phyloP scores from a whole-genome alignment of 352 stramenopile species.

The Stephanocyclus meneghinianus region DNA sequence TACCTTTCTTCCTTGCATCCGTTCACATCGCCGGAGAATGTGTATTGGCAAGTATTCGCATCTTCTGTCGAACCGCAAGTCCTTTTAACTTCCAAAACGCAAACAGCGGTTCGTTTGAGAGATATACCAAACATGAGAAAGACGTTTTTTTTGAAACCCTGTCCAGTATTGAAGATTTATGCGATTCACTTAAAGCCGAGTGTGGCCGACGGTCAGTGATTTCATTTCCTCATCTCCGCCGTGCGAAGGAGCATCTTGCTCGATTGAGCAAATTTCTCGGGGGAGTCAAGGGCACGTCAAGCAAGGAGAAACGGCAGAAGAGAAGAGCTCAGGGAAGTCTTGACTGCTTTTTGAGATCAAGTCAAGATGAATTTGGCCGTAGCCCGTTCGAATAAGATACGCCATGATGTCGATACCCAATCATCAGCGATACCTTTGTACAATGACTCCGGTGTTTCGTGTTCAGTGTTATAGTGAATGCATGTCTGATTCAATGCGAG shows the following conservation, averaged over 20 bases:
- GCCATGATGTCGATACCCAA: too few species aligned
- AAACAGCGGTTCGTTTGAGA: slow-evolving; percentile 1
- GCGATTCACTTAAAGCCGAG: slow-evolving; percentile 35
- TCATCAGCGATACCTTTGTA: too few species aligned
- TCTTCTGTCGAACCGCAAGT: slow-evolving; percentile 18
- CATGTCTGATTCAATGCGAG: too few species aligned
- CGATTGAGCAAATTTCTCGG: slow-evolving; percentile 28
- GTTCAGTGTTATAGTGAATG: too few species aligned
- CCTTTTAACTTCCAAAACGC: not conserved
- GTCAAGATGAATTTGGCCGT: slow-evolving; percentile 7
- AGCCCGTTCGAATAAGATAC: not conserved
- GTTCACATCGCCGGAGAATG: slow-evolving; percentile 40
- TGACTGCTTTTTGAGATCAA: slow-evolving; percentile 21
- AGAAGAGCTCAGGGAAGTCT: slow-evolving; percentile 43
- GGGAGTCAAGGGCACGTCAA: slow-evolving; percentile 31
- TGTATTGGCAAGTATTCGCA: slow-evolving; percentile 19
- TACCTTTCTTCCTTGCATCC: slow-evolving; percentile 32
- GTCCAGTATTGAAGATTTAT: slow-evolving; percentile 43
- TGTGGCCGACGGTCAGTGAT: slow-evolving; percentile 35
- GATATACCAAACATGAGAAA: slow-evolving; percentile 23
- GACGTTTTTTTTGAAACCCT: slow-evolving; percentile 30
- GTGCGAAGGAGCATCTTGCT: slow-evolving; percentile 43
- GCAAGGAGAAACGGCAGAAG: slow-evolving; percentile 33
- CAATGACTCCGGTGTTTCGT: too few species aligned
- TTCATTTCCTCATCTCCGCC: slow-evolving; percentile 42